Evolutionary conservation across 129 eudicot genomes (phyloP).

Genomic region (Dittrichia graveolens): DNA sequence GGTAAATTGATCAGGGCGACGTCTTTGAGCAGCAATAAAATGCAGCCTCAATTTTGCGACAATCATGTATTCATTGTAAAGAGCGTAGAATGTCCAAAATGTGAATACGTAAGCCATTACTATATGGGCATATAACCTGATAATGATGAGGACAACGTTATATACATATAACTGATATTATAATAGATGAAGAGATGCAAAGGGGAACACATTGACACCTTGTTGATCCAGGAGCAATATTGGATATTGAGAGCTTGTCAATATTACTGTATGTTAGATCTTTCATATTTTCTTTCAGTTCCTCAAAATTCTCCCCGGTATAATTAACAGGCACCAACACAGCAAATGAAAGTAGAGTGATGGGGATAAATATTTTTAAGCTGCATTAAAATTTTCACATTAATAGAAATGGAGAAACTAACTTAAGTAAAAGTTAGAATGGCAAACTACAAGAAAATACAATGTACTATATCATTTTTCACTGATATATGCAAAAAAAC

Average conservation of each 20-base stretch:
- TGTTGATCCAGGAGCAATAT: conserved; percentile 72
- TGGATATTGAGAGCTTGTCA: conserved; percentile 95
- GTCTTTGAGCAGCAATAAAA: conserved; percentile 66
- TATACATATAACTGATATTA: conserved; percentile 15
- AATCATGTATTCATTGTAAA: conserved; percentile 72
- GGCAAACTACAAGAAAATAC: no score
- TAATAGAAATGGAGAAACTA: conserved; percentile 14
- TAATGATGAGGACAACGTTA: conserved; percentile 19
- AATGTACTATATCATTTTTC: no score
- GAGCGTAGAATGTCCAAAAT: conserved; percentile 70
- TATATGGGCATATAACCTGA: conserved; percentile 81
- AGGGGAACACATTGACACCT: conserved; percentile 39
- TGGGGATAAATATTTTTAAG: conserved; percentile 89
- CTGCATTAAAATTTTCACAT: conserved; percentile 49
- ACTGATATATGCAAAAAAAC: no score
- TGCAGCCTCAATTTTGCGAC: conserved; percentile 70
- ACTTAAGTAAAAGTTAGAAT: not conserved
- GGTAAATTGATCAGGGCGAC: conserved; percentile 85
- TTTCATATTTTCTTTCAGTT: conserved; percentile 28
- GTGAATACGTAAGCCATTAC: conserved; percentile 74
- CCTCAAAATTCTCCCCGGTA: conserved; percentile 61
- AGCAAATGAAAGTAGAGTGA: conserved; percentile 72
- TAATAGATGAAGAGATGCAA: not conserved
- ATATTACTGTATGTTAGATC: conserved; percentile 75
- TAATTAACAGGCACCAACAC: conserved; percentile 92